These are phyloP conservation scores for Lumnitzera littorea DNA, from an alignment of 345 rosid genomes.

Conservation along the genomic window DNA sequence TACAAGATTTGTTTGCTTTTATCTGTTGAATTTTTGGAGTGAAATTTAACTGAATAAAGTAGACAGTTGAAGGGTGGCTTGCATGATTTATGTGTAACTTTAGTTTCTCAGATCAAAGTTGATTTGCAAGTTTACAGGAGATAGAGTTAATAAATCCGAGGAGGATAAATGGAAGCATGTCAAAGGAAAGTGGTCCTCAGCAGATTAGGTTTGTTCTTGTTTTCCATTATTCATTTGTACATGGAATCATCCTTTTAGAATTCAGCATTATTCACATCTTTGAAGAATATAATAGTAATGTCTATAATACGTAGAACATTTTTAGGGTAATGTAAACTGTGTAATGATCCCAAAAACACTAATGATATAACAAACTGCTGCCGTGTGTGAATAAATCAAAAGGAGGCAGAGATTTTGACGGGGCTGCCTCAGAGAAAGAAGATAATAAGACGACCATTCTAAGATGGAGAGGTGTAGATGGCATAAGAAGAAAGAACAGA, in stretches of 20 bases:
- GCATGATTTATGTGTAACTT: too few relatives aligned
- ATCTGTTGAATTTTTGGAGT: too few relatives aligned
- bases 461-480: too few relatives aligned
- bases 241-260: background rate
- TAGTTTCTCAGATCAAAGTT: slow-evolving; percentile 51
- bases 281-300: too few relatives aligned
- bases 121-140: slow-evolving; percentile 81
- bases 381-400: slow-evolving; percentile 45
- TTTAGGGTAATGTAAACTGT: too few relatives aligned
- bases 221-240: background rate
- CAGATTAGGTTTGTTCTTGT: slow-evolving; percentile 44
- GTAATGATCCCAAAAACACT: background rate
- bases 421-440: slow-evolving; percentile 17
- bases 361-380: background rate
- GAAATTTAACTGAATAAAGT: too few relatives aligned
- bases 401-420: slow-evolving; percentile 33
- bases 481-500: slow-evolving; percentile 23
- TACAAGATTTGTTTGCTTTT: too few relatives aligned
- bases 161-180: slow-evolving; percentile 93
- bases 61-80: too few relatives aligned
- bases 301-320: too few relatives aligned
- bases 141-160: slow-evolving; percentile 76
- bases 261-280: too few relatives aligned
- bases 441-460: slow-evolving; percentile 14
- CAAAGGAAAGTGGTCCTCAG: slow-evolving; percentile 73